phyloP scores from a whole-genome alignment of 495 filamentous ascomycete genomes.

The Penicillium bialowiezense region DNA sequence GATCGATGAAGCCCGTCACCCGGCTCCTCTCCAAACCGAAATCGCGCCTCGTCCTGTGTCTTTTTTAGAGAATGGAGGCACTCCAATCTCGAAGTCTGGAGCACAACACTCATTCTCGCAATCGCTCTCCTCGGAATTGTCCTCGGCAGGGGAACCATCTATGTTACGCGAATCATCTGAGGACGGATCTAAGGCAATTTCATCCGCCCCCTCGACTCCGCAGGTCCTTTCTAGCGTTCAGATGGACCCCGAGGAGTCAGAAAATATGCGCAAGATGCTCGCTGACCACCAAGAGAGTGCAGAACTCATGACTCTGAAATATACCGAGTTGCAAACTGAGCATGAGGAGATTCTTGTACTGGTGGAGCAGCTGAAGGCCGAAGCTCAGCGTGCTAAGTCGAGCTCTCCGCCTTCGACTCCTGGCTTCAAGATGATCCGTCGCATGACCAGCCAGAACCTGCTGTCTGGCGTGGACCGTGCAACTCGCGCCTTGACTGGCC shows the following conservation, averaged over 20 bases:
- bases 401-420: slow-evolving; percentile 61
- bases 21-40: slow-evolving; percentile 48
- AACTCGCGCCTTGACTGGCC: slow-evolving; percentile 83
- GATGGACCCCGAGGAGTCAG: slow-evolving; percentile 58
- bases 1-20: slow-evolving; percentile 77
- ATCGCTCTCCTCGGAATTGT: slow-evolving; percentile 94
- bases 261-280: slow-evolving; percentile 64
- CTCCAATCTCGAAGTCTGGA: slow-evolving; percentile 65
- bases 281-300: slow-evolving; percentile 76
- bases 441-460: slow-evolving; percentile 91
- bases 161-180: slow-evolving; percentile 61
- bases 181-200: slow-evolving; percentile 32
- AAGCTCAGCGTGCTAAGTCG: slow-evolving; percentile 72
- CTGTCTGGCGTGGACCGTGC: slow-evolving; percentile 82
- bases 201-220: slow-evolving; percentile 15
- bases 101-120: slow-evolving; percentile 84
- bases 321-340: slow-evolving; percentile 74
- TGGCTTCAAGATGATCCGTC: slow-evolving; percentile 66
- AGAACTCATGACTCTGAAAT: slow-evolving; percentile 67
- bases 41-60: slow-evolving; percentile 66
- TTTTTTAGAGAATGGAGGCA: slow-evolving; percentile 89
- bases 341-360: slow-evolving; percentile 79
- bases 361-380: slow-evolving; percentile 84
- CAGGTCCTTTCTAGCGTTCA: slow-evolving; percentile 16
- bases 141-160: slow-evolving; percentile 83